Evolutionary conservation across 805 yeast genomes (phyloP), one percentile per base, ranked within the genome.

Genomic region (Hermanozyma aechmeae): DNA sequence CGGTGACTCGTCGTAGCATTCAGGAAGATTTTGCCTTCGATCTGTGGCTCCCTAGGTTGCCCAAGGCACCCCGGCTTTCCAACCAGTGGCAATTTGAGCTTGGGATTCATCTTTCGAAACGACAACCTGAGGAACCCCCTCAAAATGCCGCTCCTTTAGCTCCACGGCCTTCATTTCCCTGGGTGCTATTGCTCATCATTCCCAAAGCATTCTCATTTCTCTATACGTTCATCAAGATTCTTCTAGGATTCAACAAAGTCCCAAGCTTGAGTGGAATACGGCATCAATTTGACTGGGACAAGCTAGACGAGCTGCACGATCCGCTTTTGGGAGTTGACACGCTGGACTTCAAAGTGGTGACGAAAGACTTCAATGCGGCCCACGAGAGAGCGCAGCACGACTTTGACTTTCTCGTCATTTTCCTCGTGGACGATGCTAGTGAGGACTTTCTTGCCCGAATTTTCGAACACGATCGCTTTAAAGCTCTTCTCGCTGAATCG

Each of bases 181-280:
- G 78, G 41, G 56, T 76, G 29, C 45, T 77, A 2, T 40, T 79
- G 2, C 49, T 77, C 46, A 36, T 78, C 5, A 50, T 79, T 8
- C 87, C 86, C 9, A 66, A 61, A 32, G 40, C 74, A 2, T 27
- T 73, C 6, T 53, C 71, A 7, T 30, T 71, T 6, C 42, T 71
- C 2, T 44, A 60, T 8, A 61, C 72, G 1, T 41, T 53, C 4
- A 35, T 54, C 25, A 45, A 42, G 24, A 46, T 40, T 26, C 24
- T 58, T 7, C 42, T 53, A 24, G 54, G 57, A 3, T 26, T 37
- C 30, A 25, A 24, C 26, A n/a, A n/a, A n/a, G n/a, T n/a, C n/a
- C n/a, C n/a, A n/a, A n/a, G n/a, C n/a, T n/a, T n/a, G n/a, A n/a
- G n/a, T n/a, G n/a, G n/a, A n/a, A 10, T 10, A 17, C 9, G 20